Conservation (phyloP, 2,329 filamentous ascomycete species). For the Hortaea werneckii region DNA sequence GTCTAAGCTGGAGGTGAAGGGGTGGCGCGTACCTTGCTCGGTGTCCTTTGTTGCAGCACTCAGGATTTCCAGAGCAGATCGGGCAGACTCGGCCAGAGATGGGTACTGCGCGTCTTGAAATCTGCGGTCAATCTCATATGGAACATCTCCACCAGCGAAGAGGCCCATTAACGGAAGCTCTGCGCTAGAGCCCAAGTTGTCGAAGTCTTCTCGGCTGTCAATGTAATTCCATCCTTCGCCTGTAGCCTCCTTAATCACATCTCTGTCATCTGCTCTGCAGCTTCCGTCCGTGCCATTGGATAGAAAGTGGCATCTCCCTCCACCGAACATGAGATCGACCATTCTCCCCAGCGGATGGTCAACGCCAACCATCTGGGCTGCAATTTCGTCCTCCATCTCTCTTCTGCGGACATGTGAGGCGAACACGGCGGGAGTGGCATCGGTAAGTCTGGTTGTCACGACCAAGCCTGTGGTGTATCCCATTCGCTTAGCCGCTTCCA, state of each 20-base stretch:
- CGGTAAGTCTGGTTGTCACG: conserved; percentile 88
- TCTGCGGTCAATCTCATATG: conserved; percentile 84
- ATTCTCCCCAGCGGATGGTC: conserved; percentile 76
- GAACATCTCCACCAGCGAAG: conserved; percentile 72
- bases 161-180: conserved; percentile 78
- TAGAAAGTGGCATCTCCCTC: conserved; percentile 86
- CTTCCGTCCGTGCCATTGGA: conserved; percentile 71
- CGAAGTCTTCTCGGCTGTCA: conserved; percentile 60
- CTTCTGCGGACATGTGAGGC: conserved; percentile 75
- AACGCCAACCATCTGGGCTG: conserved; percentile 74
- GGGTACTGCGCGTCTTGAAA: conserved; percentile 73
- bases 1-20: no score
- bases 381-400: conserved; percentile 78
- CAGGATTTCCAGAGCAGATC: conserved; percentile 68
- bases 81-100: conserved; percentile 82
- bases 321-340: conserved; percentile 87
- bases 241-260: conserved; percentile 66
- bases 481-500: conserved; percentile 85
- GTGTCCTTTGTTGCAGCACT: conserved; percentile 70
- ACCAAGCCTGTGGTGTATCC: conserved; percentile 90
- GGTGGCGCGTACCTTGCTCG: conserved; percentile 53
- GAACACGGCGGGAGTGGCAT: conserved; percentile 94
- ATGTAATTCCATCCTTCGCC: conserved; percentile 70
- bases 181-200: conserved; percentile 56
- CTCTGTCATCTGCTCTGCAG: conserved; percentile 68